Base-by-base conservation (phyloP, 2,329 filamentous ascomycete species). In the Lecanicillium sp. region DNA sequence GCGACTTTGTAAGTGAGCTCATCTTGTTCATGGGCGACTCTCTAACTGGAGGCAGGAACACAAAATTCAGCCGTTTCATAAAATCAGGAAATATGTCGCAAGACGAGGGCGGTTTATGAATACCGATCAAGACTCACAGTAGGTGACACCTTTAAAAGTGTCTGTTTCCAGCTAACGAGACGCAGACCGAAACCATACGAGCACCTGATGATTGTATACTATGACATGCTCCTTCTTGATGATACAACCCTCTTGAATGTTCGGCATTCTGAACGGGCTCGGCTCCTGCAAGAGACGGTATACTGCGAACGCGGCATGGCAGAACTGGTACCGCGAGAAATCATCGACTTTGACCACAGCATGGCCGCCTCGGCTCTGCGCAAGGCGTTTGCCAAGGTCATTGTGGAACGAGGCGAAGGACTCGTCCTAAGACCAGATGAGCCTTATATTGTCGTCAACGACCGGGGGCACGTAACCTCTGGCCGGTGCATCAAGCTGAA, bases 391-490 rank as follows among this genome's bases (percentile, higher is more conserved):
- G 78, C 81, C 1, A 68, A 68, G 34, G 79, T 76, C 19, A 83
- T 92, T 40, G 63, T 72, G 12, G 62, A 72, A 22, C 70, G 77
- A 20, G 80, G 78, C 53, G 89, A 96, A 62, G 89, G 89, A 0
- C 68, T 92, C 13, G 79, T 95, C 0, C 57, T 95, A 36, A 95
- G 94, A 58, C 78, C 83, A 1, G 79, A 87, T 43, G 77, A 84
- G 17, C 79, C 87, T 0, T 95, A 94, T 53, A 85, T 94, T 45
- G 66, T 76, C 40, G 75, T 71, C 46, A 53, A 45, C 20, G 51
- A 51, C 32, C 50, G 47, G 33, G 49, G 50, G 30, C 48, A 61
- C 49, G 45, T 67, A 20, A 65, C 64, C 42, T 53, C 58, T 3
- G 65, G 65, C 12, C 68, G 64, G 41, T 83, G 79, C 55, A 85